Conservation (phyloP, 148 eudicot genomes). For the Spergularia marina region DNA sequence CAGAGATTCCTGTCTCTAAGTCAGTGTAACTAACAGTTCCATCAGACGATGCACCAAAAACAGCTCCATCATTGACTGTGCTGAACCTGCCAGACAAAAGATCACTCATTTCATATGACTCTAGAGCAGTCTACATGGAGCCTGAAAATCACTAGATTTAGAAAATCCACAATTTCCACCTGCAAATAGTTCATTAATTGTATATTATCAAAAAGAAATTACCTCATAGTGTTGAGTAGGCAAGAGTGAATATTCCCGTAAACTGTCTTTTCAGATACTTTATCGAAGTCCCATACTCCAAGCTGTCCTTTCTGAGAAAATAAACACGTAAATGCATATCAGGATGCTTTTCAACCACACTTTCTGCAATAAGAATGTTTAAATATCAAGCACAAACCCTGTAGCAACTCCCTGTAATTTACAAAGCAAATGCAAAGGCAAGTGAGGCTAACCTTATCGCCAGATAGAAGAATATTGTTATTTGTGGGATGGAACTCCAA, state of each 20-base stretch:
- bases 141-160: background rate
- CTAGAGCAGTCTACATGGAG: background rate
- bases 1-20: conserved; percentile 87
- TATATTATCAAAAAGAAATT: conserved; percentile 1
- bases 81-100: conserved; percentile 51
- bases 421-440: background rate
- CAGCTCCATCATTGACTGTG: conserved; percentile 68
- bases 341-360: background rate
- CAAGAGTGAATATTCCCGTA: conserved; percentile 78
- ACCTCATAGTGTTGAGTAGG: conserved; percentile 90
- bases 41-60: conserved; percentile 91
- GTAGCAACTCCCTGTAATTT: background rate
- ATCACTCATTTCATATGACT: conserved; percentile 2
- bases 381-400: background rate
- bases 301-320: conserved; percentile 89
- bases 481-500: conserved; percentile 94
- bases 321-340: background rate
- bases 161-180: background rate
- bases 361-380: background rate
- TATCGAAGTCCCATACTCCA: conserved; percentile 90
- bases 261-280: conserved; percentile 85
- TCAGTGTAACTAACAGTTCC: conserved; percentile 90
- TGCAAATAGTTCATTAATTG: background rate
- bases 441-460: conserved; percentile 72
- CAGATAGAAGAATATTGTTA: conserved; percentile 78